Percentiles rank a stretch among this genome's conserved stretches.
phyloP scores from a whole-genome alignment of 805 yeast genomes.

The Candida insectorum region DNA sequence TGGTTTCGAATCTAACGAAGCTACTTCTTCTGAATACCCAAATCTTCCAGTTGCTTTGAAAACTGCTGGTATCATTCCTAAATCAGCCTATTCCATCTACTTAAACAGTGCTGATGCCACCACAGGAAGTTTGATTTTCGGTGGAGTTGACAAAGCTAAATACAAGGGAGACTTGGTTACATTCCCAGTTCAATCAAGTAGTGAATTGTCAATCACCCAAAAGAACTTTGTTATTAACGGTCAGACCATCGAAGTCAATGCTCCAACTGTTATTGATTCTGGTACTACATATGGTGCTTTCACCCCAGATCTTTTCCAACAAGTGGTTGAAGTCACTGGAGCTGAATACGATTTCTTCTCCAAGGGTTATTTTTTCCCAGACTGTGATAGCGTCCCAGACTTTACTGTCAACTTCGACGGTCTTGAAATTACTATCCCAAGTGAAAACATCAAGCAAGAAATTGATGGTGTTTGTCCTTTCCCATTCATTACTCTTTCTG shows the following conservation, averaged over 20 bases:
- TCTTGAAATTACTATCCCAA: constrained; percentile 4
- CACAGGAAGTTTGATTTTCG: constrained; percentile 27
- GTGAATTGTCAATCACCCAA: constrained; percentile 45
- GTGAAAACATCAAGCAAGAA: constrained; percentile 9
- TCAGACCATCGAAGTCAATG: constrained; percentile 2
- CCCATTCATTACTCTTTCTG: neutral
- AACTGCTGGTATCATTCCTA: constrained; percentile 29
- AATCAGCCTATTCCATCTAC: constrained; percentile 35
- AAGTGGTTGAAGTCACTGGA: constrained; percentile 34
- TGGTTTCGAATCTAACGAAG: constrained; percentile 12
- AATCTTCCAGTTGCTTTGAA: constrained; percentile 34
- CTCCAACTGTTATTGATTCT: constrained; percentile 17
- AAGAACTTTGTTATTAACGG: constrained; percentile 26
- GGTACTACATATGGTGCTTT: constrained; percentile 38
- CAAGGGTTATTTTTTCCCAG: neutral
- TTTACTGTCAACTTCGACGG: constrained; percentile 3
- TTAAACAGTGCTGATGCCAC: constrained; percentile 19
- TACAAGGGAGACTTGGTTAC: constrained; percentile 16
- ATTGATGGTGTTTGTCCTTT: neutral
- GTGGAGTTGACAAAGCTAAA: constrained; percentile 27
- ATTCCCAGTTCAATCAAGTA: constrained; percentile 18
- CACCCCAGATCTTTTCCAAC: constrained; percentile 27
- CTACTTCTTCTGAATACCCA: constrained; percentile 15
- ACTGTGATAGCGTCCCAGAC: neutral
- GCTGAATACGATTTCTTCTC: constrained; percentile 22